Base-by-base conservation (phyloP, 192 early-diverging fungal species). In the Geranomyces variabilis region DNA sequence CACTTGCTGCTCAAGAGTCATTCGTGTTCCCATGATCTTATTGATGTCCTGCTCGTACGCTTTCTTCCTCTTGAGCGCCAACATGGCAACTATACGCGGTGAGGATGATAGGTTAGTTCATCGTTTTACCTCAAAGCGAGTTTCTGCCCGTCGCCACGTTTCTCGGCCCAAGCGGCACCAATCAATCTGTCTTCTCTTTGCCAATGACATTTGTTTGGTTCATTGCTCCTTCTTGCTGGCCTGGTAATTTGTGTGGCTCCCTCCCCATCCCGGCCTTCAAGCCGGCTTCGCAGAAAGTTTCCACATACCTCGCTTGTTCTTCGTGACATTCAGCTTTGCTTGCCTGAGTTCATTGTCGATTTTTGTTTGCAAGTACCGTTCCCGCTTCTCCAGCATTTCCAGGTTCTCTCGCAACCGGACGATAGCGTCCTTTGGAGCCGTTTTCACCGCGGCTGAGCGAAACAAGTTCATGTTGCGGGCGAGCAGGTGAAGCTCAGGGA, bases 61-160 rank as follows among this genome's bases (percentile, higher is more conserved):
- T 79, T 91, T 93, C 77, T 97, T 98, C 71, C 90, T 87, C 82
- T 99, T 99, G 30, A 99, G 84, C n/a, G 97, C 96, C 78, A 91
- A 89, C 48, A 99, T 70, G 8, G 97, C 97, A 33, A 81, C 91
- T 92, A 43, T 59, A 61, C 12, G 51, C 24, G 19, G 58, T 17
- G n/a, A n/a, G n/a, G n/a, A 60, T 19, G 30, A 33, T 7, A 19
- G 22, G 29, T n/a, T 53, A 53, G 51, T 53, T n/a, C 6, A 31
- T 7, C 60, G 3, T n/a, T n/a, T 22, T 29, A n/a, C 4, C 24
- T 53, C 51, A 53, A 3, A 53, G 10, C 10, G 36, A n/a, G n/a
- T n/a, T n/a, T n/a, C n/a, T n/a, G n/a, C n/a, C n/a, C n/a, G n/a
- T n/a, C n/a, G n/a, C n/a, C n/a, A n/a, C n/a, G n/a, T n/a, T n/a